Base-by-base conservation (phyloP, 1,139 yeast genomes). In the Saccharomyces hybrid region DNA sequence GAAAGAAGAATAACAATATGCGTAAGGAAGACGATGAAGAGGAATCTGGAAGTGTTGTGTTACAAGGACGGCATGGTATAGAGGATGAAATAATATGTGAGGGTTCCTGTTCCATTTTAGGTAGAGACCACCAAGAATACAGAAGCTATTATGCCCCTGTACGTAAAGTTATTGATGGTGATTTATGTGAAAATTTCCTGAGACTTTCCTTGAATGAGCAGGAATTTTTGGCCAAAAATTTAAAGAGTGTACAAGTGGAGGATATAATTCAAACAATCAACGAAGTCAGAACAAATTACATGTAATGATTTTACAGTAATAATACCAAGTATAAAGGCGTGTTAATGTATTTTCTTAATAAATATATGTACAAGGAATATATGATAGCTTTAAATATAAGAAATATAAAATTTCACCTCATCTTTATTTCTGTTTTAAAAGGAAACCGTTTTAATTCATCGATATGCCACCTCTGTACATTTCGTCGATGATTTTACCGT, bases 121-220 rank as follows among this genome's bases (percentile, higher is more conserved):
- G 87, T 0, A 76, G 93, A 55, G 88, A 86, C 60, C 88, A 84
- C 56, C 59, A 80, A 60, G 79, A 79, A 58, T 90, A 78, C 66
- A 74, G 97, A 52, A 79, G 97, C 52, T 86, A 85, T 65, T 89
- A 88, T 65, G 83, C 82, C 23, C 97, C 97, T 0, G 81, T 79
- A 5, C 84, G 83, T 60, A 79, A 82, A 54, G 83, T 88, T 2
- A 77, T 93, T 48, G 98, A 93, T 70, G 99, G 99, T 9, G 98
- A 93, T 68, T 73, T 88, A 29, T 75, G 93, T 52, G 97, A 89
- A 63, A 52, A 55, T 13, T 67, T 59, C 47, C 42, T 61, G 25
- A 48, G 44, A 6, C 48, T 64, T 16, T 52, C 59, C 1, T 47
- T 55, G 1, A 47, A 57, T 25, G 69, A 65, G 49, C 66, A 65